phyloP scores from a whole-genome alignment of 2,329 filamentous ascomycete species.

The Ilyonectria robusta region DNA sequence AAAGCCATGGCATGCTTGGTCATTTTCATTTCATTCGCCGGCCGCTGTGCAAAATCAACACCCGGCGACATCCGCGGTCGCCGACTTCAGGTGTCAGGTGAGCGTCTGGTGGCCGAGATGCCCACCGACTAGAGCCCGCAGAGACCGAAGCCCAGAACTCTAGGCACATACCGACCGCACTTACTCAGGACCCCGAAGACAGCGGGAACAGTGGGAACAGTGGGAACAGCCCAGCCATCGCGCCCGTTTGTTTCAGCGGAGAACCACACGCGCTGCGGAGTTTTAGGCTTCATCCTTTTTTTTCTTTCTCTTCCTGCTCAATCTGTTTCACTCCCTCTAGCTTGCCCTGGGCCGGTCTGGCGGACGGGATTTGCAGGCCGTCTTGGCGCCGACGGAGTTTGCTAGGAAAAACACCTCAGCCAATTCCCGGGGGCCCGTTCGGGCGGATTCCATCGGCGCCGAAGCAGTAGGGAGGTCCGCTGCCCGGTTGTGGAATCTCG shows the following conservation, averaged over 20 bases:
- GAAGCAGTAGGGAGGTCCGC: not conserved
- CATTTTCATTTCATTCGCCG: too few species aligned
- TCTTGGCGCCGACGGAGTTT: conserved; percentile 21
- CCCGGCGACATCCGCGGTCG: too few species aligned
- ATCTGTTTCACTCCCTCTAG: not conserved
- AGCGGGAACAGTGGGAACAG: not conserved
- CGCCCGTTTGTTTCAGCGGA: not conserved
- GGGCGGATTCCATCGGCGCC: conserved; percentile 6
- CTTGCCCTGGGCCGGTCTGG: not conserved
- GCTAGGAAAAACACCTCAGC: conserved; percentile 22
- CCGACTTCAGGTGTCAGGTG: too few species aligned
- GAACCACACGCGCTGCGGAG: not conserved
- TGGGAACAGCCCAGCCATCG: not conserved
- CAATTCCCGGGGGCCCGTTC: conserved; percentile 5
- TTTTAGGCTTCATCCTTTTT: not conserved
- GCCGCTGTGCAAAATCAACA: not conserved
- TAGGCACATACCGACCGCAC: not conserved
- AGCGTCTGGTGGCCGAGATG: not conserved
- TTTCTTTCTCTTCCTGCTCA: not conserved
- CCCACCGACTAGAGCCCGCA: not conserved
- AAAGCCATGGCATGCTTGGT: too few species aligned
- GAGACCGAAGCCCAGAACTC: too few species aligned
- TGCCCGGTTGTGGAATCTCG: conserved; percentile 4
- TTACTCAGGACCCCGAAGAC: not conserved
- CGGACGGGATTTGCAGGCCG: conserved; percentile 8